phyloP scores from a whole-genome alignment of 1,139 yeast genomes.

The Petasospora rhodanensis region DNA sequence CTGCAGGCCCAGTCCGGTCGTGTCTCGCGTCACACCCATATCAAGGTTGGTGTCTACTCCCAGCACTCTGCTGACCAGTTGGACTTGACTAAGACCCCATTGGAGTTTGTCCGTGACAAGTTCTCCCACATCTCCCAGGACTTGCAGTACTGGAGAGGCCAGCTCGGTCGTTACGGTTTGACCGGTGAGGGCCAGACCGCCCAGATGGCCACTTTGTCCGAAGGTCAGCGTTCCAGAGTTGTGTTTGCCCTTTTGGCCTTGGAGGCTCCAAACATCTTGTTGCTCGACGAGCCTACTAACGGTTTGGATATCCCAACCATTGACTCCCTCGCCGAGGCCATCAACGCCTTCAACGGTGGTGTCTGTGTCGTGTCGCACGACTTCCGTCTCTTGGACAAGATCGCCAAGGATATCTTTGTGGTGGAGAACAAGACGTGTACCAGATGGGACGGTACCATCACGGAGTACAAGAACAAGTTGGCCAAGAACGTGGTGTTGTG shows the following conservation, averaged over 20 bases:
- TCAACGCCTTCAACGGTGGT: conserved; percentile 93
- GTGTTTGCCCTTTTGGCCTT: conserved; percentile 94
- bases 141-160: conserved; percentile 98
- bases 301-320: conserved; percentile 98
- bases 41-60: conserved; percentile 97
- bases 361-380: conserved; percentile 98
- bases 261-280: conserved; percentile 89
- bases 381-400: conserved; percentile 95
- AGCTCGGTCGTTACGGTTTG: conserved; percentile 95
- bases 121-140: conserved; percentile 90
- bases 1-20: conserved; percentile 88
- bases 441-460: conserved; percentile 90
- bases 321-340: conserved; percentile 96
- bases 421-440: conserved; percentile 94
- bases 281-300: conserved; percentile 99
- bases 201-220: conserved; percentile 96
- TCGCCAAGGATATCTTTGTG: conserved; percentile 95
- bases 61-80: conserved; percentile 99
- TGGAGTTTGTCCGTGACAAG: conserved; percentile 95
- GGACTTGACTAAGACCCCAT: conserved; percentile 89
- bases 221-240: conserved; percentile 99
- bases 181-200: conserved; percentile 99
- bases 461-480: conserved; percentile 89
- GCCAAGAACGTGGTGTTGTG: conserved; percentile 81
- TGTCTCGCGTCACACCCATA: conserved; percentile 95